These are phyloP conservation scores for Apiospora malaysiana DNA, from an alignment of 2,329 filamentous ascomycete species.

Conservation along the genomic window DNA sequence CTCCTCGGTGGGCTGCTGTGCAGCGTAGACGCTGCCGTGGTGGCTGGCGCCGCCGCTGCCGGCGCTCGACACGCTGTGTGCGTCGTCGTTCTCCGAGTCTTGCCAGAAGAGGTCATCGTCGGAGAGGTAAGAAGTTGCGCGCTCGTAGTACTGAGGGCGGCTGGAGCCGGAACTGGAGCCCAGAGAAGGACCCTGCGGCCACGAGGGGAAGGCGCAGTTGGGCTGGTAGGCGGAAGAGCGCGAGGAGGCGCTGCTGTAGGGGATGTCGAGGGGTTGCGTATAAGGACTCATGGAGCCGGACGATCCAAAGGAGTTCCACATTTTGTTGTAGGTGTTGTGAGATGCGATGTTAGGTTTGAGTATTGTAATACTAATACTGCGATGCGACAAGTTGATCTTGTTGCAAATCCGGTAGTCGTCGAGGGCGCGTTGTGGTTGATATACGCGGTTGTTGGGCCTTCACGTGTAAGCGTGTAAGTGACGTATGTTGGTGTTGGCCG, in stretches of 20 bases:
- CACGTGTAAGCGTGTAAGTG: conserved; percentile 12
- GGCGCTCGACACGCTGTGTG: conserved; percentile 50
- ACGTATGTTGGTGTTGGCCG: conserved; percentile 14
- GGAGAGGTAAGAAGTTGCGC: conserved; percentile 62
- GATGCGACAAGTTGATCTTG: background rate
- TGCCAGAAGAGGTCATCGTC: conserved; percentile 68
- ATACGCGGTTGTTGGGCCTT: background rate
- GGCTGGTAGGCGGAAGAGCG: conserved; percentile 35
- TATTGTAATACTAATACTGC: background rate
- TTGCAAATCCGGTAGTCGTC: background rate
- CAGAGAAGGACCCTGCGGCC: conserved; percentile 48
- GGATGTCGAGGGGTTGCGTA: conserved; percentile 41
- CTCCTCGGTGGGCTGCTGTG: conserved; percentile 45
- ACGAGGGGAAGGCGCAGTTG: conserved; percentile 50
- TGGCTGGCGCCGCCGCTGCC: conserved; percentile 38
- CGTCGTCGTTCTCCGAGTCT: conserved; percentile 52
- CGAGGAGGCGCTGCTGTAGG: conserved; percentile 37
- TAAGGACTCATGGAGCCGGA: conserved; percentile 44
- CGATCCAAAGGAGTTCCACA: conserved; percentile 44
- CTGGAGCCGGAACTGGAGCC: conserved; percentile 32
- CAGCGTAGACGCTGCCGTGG: conserved; percentile 45
- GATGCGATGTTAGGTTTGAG: background rate
- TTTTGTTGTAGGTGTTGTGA: conserved; percentile 26
- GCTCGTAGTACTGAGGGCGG: conserved; percentile 42
- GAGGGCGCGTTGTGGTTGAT: conserved; percentile 8